phyloP scores from a whole-genome alignment of 495 filamentous ascomycete genomes.

The Bathelium albidoporum region DNA sequence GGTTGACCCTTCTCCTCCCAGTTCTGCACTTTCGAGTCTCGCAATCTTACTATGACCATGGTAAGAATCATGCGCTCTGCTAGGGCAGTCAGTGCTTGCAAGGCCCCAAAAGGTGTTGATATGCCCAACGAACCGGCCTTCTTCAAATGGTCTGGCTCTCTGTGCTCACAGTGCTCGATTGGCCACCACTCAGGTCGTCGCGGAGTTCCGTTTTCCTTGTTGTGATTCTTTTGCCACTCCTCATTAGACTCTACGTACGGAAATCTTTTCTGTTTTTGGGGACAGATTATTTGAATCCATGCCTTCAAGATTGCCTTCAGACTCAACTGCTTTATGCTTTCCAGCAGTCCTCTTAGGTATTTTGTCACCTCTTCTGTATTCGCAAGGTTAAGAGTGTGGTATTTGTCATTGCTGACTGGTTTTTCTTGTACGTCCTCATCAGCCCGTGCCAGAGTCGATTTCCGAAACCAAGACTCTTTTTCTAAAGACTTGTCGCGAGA shows the following conservation, averaged over 20 bases:
- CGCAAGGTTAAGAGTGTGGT: background rate
- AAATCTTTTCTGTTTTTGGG: slow-evolving; percentile 73
- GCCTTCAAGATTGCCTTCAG: slow-evolving; percentile 67
- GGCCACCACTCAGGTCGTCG: slow-evolving; percentile 81
- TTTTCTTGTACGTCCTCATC: background rate
- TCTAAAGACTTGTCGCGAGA: background rate
- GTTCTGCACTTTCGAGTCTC: background rate
- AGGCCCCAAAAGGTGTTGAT: too few relatives aligned
- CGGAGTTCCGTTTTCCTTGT: slow-evolving; percentile 23
- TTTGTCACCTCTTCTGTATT: slow-evolving; percentile 12
- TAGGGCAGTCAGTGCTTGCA: slow-evolving; percentile 2
- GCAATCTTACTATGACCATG: slow-evolving; percentile 13
- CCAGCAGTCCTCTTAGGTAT: slow-evolving; percentile 56
- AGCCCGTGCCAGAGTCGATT: background rate
- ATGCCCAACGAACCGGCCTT: background rate
- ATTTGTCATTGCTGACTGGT: background rate
- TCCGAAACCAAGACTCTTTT: background rate
- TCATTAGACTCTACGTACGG: slow-evolving; percentile 44
- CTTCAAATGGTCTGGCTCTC: slow-evolving; percentile 65
- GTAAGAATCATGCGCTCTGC: slow-evolving; percentile 35
- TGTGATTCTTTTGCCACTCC: background rate
- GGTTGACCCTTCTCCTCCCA: slow-evolving; percentile 29
- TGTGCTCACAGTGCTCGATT: slow-evolving; percentile 48
- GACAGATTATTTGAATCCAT: slow-evolving; percentile 73
- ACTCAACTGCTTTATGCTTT: slow-evolving; percentile 59